Base-by-base conservation (phyloP, 1,139 yeast genomes). In the Saccharomyces uvarum region DNA sequence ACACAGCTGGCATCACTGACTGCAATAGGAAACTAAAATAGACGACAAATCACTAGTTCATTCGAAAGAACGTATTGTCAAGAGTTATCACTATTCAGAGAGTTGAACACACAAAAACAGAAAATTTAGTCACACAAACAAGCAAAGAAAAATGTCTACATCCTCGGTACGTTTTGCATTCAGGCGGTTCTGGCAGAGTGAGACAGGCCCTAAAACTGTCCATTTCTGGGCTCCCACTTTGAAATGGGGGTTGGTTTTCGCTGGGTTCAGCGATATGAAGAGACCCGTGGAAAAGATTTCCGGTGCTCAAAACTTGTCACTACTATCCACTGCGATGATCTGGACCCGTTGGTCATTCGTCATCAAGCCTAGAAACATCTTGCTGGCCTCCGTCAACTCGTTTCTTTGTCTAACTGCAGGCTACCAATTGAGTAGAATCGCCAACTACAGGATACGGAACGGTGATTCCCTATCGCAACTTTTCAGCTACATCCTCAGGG, bases 291-390 rank as follows among this genome's bases (percentile, higher is more conserved):
- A 91, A 68, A 85, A 86, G 65, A 77, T 93, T 54, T 84, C 95
- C 51, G 97, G 97, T 57, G 86, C 97, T 29, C 99, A 91, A 73
- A 97, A 89, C 72, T 54, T 66, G 47, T 96, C 99, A 0, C 78
- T 93, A 56, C 79, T 88, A 64, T 91, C 93, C 51, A 93, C 99
- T 1, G 98, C 97, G 55, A 83, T 82, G 55, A 90, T 93, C 66
- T 93, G 99, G 99, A 93, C 99, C 48, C 83, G 99, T 71, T 93
- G 99, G 99, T 91, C 97, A 27, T 81, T 90, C 72, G 95, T 90
- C 58, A 93, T 93, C 69, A 83, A 77, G 64, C 99, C 99, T 54
- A 86, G 88, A 73, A 93, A 93, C 74, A 77, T 80, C 63, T 77
- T 93, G 58, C 78, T 93, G 64, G 99, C 98, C 6, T 83, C 95